Percentiles rank a stretch among this genome's conserved stretches.
Evolutionary conservation across 1,284 basidiomycete genomes (phyloP).

Genomic region (Malassezia sp.): DNA sequence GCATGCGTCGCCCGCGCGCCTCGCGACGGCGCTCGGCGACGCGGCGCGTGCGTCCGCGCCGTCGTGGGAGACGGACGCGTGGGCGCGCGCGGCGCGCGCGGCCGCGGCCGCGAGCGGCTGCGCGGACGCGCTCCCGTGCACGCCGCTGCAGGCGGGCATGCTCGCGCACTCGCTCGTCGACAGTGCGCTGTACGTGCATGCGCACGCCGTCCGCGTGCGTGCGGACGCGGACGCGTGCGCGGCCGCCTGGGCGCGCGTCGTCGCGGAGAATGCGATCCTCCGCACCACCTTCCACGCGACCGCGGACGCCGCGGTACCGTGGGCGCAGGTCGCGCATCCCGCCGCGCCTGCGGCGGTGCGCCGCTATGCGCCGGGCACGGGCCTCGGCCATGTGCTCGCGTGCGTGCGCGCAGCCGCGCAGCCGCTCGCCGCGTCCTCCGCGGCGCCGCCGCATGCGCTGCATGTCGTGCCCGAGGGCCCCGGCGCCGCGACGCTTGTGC

Average conservation of each 20-base stretch:
- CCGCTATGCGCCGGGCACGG: too few species aligned
- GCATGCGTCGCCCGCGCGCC: slow-evolving; percentile 1
- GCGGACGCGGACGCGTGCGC: slow-evolving; percentile 1
- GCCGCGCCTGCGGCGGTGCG: background rate
- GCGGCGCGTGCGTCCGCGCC: background rate
- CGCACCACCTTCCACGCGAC: slow-evolving; percentile 31
- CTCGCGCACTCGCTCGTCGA: slow-evolving; percentile 29
- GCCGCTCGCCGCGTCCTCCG: slow-evolving; percentile 8
- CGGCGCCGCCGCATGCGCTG: slow-evolving; percentile 7
- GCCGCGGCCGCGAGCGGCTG: background rate
- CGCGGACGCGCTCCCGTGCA: slow-evolving; percentile 26
- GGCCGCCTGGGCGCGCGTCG: slow-evolving; percentile 22
- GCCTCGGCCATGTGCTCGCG: background rate
- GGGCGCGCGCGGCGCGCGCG: background rate
- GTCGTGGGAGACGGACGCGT: background rate
- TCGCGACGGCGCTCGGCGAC: background rate
- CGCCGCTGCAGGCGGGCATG: slow-evolving; percentile 42
- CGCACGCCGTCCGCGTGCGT: slow-evolving; percentile 20
- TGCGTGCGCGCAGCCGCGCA: background rate
- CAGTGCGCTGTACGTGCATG: slow-evolving; percentile 31
- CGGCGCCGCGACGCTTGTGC: background rate
- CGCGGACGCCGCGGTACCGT: slow-evolving; percentile 20
- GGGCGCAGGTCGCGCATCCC: slow-evolving; percentile 28
- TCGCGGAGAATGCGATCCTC: slow-evolving; percentile 26
- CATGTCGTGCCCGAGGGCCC: background rate